These are phyloP conservation scores for Cutaneotrichosporon cavernicola DNA, from an alignment of 1,284 basidiomycete species.

Conservation along the genomic window DNA sequence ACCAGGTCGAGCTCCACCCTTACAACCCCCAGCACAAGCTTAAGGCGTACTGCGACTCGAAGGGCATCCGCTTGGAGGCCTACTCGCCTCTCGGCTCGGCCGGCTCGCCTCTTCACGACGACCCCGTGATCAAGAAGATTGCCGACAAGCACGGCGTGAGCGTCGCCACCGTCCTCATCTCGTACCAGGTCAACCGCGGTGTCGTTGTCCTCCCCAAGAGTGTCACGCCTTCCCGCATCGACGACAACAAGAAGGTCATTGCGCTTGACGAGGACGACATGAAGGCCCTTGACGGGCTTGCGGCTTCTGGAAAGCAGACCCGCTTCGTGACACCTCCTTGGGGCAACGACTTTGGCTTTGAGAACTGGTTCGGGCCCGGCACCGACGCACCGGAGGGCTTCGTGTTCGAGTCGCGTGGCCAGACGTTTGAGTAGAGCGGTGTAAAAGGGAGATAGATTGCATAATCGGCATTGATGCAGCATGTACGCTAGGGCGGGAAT, in stretches of 20 bases:
- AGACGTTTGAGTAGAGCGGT: constrained; percentile 17
- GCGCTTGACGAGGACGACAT: constrained; percentile 64
- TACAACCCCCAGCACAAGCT: constrained; percentile 71
- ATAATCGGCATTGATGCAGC: not conserved
- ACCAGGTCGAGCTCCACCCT: constrained; percentile 71
- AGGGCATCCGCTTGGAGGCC: constrained; percentile 72
- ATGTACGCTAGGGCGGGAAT: not conserved
- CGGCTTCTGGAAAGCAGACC: constrained; percentile 66
- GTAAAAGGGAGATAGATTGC: not conserved
- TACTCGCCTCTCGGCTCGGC: constrained; percentile 82
- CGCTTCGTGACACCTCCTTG: constrained; percentile 47
- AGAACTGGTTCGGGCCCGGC: constrained; percentile 47
- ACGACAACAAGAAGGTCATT: constrained; percentile 44
- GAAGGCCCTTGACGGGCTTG: constrained; percentile 64
- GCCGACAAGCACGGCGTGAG: constrained; percentile 63
- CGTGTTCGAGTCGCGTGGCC: constrained; percentile 29
- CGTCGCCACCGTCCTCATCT: constrained; percentile 57
- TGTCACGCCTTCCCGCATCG: constrained; percentile 65
- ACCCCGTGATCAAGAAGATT: constrained; percentile 65
- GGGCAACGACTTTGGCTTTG: constrained; percentile 49
- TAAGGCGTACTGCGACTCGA: constrained; percentile 64
- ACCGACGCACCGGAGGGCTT: constrained; percentile 49
- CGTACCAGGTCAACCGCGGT: constrained; percentile 54
- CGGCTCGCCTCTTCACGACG: constrained; percentile 63
- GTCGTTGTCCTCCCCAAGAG: constrained; percentile 72